phyloP scores from a whole-genome alignment of 257 asterid genomes.

The Solanum sitiens region DNA sequence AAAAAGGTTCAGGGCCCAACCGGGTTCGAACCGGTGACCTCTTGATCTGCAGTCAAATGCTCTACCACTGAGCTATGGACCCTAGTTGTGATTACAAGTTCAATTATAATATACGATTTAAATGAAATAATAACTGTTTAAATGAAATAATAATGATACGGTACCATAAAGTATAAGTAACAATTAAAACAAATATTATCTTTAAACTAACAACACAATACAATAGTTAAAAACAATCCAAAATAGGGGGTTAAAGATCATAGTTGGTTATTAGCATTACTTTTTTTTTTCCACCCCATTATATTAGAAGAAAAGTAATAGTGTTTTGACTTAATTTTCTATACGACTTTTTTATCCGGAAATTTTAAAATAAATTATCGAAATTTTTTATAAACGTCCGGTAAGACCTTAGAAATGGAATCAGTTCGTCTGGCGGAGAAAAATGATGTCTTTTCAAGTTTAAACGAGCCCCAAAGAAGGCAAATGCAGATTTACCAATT shows the following conservation, averaged over 20 bases:
- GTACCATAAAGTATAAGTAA: background rate
- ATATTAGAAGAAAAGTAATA: background rate
- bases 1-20: slow-evolving; percentile 14
- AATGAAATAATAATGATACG: background rate
- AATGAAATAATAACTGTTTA: background rate
- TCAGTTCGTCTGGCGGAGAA: too few relatives aligned
- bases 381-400: too few relatives aligned
- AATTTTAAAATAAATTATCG: too few relatives aligned
- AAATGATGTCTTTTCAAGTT: too few relatives aligned
- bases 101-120: fast-evolving
- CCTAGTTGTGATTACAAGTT: background rate
- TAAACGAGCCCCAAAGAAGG: too few relatives aligned
- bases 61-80: slow-evolving; percentile 91
- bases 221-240: background rate
- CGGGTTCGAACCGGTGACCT: slow-evolving; percentile 41
- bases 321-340: background rate
- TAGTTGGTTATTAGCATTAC: too few relatives aligned
- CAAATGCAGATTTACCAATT: too few relatives aligned
- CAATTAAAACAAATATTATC: too few relatives aligned
- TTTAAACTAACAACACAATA: too few relatives aligned
- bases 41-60: slow-evolving; percentile 62
- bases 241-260: background rate
- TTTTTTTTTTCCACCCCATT: background rate
- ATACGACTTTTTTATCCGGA: too few relatives aligned
- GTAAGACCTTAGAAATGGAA: too few relatives aligned